Conservation (phyloP, 345 rosid species). For the Gossypium herbaceum region DNA sequence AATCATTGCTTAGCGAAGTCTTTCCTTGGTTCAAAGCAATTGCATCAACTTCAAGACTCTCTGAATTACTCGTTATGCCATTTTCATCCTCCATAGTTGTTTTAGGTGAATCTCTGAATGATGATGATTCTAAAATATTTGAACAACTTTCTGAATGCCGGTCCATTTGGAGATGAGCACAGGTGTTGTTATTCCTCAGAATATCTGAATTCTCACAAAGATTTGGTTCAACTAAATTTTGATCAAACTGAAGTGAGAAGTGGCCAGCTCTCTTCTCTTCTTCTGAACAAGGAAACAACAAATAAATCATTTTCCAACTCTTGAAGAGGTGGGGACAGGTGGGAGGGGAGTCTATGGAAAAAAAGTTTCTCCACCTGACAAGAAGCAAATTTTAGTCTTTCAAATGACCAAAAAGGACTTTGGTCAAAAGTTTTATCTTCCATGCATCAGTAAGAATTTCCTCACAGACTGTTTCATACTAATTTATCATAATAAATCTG, state of each 20-base stretch:
- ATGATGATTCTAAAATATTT: slow-evolving; percentile 19
- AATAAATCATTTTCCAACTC: neutral
- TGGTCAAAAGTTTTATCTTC: neutral
- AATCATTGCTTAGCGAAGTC: slow-evolving; percentile 12
- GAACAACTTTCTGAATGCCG: slow-evolving; percentile 16
- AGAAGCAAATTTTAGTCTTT: neutral
- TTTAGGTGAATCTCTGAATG: slow-evolving; percentile 8
- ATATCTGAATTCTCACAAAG: slow-evolving; percentile 14
- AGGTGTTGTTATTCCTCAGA: slow-evolving; percentile 9
- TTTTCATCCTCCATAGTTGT: slow-evolving; percentile 8
- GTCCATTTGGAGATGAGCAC: neutral
- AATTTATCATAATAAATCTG: neutral
- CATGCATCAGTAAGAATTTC: neutral
- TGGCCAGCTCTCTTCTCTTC: slow-evolving; percentile 28
- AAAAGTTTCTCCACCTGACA: neutral
- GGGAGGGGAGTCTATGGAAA: too few species aligned
- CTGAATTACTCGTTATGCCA: slow-evolving; percentile 1
- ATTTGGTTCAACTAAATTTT: slow-evolving; percentile 12
- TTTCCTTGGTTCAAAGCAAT: slow-evolving; percentile 12
- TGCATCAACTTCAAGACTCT: slow-evolving; percentile 12
- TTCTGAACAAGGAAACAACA: slow-evolving; percentile 27
- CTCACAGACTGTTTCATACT: neutral
- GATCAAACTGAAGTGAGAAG: slow-evolving; percentile 31
- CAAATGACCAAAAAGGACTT: neutral
- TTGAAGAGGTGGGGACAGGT: neutral